Evolutionary conservation across 2,329 filamentous ascomycete genomes (phyloP).

Genomic region (Harringtonia lauricola): DNA sequence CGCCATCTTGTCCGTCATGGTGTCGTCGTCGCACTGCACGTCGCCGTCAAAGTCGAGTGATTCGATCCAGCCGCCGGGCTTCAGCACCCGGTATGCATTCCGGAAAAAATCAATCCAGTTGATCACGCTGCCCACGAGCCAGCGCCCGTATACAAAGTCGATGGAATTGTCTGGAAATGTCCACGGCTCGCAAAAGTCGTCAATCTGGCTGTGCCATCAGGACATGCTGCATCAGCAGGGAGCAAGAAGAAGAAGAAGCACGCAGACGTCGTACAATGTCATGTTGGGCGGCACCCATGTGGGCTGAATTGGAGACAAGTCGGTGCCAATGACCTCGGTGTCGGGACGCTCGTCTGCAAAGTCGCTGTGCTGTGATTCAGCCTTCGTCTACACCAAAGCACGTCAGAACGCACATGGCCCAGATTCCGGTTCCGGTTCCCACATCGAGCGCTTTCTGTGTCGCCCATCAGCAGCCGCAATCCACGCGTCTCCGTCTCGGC

Average conservation of each 20-base stretch:
- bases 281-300: too few relatives aligned
- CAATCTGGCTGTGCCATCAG: not conserved
- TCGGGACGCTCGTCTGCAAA: too few relatives aligned
- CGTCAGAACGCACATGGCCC: not conserved
- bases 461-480: not conserved
- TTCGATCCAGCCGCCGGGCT: slow-evolving; percentile 40
- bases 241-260: too few relatives aligned
- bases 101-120: slow-evolving; percentile 31
- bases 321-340: too few relatives aligned
- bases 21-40: slow-evolving; percentile 3
- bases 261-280: too few relatives aligned
- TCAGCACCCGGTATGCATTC: slow-evolving; percentile 32
- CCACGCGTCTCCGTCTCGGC: too few relatives aligned
- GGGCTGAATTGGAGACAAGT: too few relatives aligned
- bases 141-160: slow-evolving; percentile 49
- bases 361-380: too few relatives aligned
- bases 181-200: slow-evolving; percentile 12
- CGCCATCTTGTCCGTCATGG: slow-evolving; percentile 4
- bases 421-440: not conserved
- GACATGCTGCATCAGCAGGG: too few relatives aligned
- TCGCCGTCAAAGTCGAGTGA: slow-evolving; percentile 15
- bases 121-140: slow-evolving; percentile 42
- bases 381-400: too few relatives aligned
- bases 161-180: slow-evolving; percentile 36
- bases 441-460: not conserved